Evolutionary conservation across 345 rosid genomes (phyloP).

Genomic region (Moringa oleifera): DNA sequence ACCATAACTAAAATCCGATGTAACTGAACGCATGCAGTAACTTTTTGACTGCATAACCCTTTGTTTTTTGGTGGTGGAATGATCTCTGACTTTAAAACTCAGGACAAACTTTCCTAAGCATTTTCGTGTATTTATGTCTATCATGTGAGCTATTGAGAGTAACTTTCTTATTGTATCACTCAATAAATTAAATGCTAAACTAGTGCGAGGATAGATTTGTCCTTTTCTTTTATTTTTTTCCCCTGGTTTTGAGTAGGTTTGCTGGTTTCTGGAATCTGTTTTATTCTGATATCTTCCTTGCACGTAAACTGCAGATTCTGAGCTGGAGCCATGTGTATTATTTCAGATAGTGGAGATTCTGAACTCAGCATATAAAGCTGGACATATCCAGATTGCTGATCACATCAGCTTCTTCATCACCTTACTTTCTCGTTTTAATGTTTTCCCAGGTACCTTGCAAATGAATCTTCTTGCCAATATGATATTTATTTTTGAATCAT

Average conservation of each 20-base stretch:
- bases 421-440: conserved; percentile 52
- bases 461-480: conserved; percentile 5
- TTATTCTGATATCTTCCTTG: neutral
- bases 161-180: no score
- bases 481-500: no score
- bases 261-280: no score
- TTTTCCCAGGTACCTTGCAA: conserved; percentile 44
- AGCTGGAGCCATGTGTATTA: conserved; percentile 52
- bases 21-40: no score
- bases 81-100: no score
- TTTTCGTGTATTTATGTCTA: neutral
- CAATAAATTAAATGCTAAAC: neutral
- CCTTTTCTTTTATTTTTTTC: neutral
- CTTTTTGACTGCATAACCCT: no score
- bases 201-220: neutral
- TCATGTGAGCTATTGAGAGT: no score
- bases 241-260: neutral
- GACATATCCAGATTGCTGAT: conserved; percentile 61
- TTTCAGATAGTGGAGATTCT: conserved; percentile 54
- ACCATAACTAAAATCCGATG: no score
- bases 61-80: no score
- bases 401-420: conserved; percentile 63
- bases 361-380: conserved; percentile 54
- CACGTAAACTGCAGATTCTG: conserved; percentile 41
- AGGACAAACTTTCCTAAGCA: neutral